Base-by-base conservation (phyloP, 1,284 basidiomycete species). In the Cutaneotrichosporon spelunceum region DNA sequence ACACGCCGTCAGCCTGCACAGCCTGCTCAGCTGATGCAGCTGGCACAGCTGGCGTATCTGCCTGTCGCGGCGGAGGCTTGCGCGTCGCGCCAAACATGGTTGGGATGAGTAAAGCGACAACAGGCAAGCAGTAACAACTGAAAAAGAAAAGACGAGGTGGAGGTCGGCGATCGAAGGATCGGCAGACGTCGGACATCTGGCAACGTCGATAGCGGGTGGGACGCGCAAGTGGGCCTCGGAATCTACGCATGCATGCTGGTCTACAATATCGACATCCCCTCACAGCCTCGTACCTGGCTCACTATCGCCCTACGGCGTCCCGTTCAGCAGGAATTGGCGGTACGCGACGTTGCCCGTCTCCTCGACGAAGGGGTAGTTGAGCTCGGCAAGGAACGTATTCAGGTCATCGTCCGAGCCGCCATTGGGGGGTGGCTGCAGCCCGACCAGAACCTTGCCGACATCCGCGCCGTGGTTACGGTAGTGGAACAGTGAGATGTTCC, bases 401-500 rank as follows among this genome's bases (percentile, higher is more conserved):
- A 98, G 93, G 23, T 68, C 82, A 11, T 81, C 79, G 47, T 82
- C 79, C 44, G 91, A 88, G 49, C 80, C 77, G 44, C 56, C 61
- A 45, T 63, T 61, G 36, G 82, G 81, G 14, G 91, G 90, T 0
- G 98, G 93, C 76, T 98, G 94, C 57, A 99, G 88, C 1, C 93
- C 96, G 3, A 93, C 91, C 49, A 99, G 81, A 2, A 97, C 89
- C 76, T 88, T 94, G 34, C 91, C 92, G 33, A 96, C 82, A 74
- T 97, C 93, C 71, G 89, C 93, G 33, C 95, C 95, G 69, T 99
- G 94, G 77, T 97, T 97, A 62, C 95, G 85, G 79, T 99, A 99
- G 78, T 99, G 96, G 82, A 98, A 99, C 64, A 99, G 79, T 1
- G 91, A 90, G 57, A 99, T 91, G 79, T 96, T 98, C 93, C 94